These are phyloP conservation scores for Tinospora cordifolia DNA, from an alignment of 164 flowering plant genomes.

Conservation along the genomic window DNA sequence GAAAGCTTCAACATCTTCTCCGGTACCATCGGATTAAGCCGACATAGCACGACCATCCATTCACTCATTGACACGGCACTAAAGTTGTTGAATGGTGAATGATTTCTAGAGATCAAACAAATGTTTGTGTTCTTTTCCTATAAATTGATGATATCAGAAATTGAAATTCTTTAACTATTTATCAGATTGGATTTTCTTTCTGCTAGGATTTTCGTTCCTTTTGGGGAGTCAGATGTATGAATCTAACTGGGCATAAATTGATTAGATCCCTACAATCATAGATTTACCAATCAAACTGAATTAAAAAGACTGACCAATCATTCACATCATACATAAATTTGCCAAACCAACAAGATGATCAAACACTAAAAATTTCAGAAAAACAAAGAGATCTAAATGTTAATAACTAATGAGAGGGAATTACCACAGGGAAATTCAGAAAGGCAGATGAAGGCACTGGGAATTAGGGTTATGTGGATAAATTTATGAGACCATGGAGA, in stretches of 20 bases:
- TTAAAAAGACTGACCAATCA: too few species aligned
- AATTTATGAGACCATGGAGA: not conserved
- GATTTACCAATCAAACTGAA: too few species aligned
- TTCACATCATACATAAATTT: too few species aligned
- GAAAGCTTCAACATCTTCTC: slow-evolving; percentile 93
- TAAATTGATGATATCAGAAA: not conserved
- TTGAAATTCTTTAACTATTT: not conserved
- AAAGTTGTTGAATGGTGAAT: slow-evolving; percentile 28
- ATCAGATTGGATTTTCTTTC: too few species aligned
- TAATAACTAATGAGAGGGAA: too few species aligned
- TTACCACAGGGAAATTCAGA: not conserved
- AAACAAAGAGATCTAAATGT: too few species aligned
- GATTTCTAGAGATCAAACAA: not conserved
- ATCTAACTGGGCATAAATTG: too few species aligned
- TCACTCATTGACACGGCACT: slow-evolving; percentile 62
- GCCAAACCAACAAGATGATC: too few species aligned
- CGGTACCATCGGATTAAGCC: slow-evolving; percentile 68
- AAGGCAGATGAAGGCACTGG: not conserved
- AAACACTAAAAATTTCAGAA: too few species aligned
- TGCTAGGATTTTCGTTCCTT: too few species aligned
- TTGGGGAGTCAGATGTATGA: too few species aligned
- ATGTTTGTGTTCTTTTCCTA: not conserved
- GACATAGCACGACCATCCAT: slow-evolving; percentile 56
- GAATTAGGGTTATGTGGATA: slow-evolving; percentile 11
- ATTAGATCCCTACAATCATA: too few species aligned